These are phyloP conservation scores for Cladosporium sp. DNA, from an alignment of 2,329 filamentous ascomycete genomes.

Conservation along the genomic window DNA sequence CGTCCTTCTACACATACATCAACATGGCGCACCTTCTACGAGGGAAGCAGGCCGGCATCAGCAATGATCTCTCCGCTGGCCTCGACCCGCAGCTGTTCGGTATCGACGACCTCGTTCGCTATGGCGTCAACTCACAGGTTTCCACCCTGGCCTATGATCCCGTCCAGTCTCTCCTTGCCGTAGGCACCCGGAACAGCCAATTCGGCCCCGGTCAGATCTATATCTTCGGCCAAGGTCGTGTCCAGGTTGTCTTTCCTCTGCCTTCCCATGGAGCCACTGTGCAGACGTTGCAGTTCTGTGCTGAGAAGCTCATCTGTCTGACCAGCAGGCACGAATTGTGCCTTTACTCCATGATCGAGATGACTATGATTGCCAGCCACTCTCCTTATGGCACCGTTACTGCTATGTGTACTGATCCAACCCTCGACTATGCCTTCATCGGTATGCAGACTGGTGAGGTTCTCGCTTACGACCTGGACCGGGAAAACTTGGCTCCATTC, in stretches of 20 bases:
- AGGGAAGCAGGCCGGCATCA: conserved; percentile 88
- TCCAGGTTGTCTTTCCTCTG: conserved; percentile 68
- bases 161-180: conserved; percentile 83
- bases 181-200: conserved; percentile 82
- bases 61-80: conserved; percentile 80
- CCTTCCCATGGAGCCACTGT: conserved; percentile 64
- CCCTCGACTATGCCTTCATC: conserved; percentile 87
- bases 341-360: conserved; percentile 73
- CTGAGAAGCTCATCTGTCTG: conserved; percentile 75
- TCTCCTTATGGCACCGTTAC: conserved; percentile 71
- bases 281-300: conserved; percentile 73
- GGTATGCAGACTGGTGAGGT: conserved; percentile 65
- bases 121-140: conserved; percentile 62
- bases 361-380: conserved; percentile 60
- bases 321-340: conserved; percentile 80
- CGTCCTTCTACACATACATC: not conserved
- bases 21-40: conserved; percentile 81
- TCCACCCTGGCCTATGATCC: conserved; percentile 87
- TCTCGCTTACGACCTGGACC: conserved; percentile 86
- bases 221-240: conserved; percentile 74
- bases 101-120: conserved; percentile 73
- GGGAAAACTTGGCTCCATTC: conserved; percentile 68
- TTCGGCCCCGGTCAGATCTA: conserved; percentile 85
- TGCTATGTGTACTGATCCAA: conserved; percentile 73
- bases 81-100: conserved; percentile 72